These are phyloP conservation scores for Globisporangium mamillatum DNA, from an alignment of 352 stramenopile genomes.

Conservation along the genomic window DNA sequence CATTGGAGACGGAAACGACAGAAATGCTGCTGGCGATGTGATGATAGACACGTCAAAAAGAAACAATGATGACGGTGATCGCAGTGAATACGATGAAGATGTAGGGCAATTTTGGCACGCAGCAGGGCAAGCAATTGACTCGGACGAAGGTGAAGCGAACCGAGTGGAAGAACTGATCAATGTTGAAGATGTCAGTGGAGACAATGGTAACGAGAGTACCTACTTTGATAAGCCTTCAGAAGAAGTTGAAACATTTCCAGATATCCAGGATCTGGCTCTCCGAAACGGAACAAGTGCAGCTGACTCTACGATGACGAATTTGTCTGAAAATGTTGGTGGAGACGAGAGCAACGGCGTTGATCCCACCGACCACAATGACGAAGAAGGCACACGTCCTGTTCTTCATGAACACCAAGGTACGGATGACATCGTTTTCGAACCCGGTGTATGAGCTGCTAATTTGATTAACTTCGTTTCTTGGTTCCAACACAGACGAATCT, in stretches of 20 bases:
- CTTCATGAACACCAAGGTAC: background rate
- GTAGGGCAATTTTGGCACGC: background rate
- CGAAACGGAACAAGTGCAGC: background rate
- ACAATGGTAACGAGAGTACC: too few species aligned
- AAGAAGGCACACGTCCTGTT: background rate
- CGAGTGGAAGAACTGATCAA: background rate
- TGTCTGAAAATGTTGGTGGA: too few species aligned
- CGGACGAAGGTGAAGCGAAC: background rate
- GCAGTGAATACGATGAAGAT: background rate
- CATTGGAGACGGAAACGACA: background rate
- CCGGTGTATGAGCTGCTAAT: background rate
- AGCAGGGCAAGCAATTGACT: background rate
- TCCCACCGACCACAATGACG: background rate
- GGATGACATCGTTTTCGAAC: background rate
- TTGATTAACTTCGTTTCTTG: background rate
- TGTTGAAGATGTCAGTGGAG: background rate
- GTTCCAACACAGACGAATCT: background rate
- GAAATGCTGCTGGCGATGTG: background rate
- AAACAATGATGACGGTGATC: background rate
- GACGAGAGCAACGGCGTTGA: background rate
- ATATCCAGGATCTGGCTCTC: background rate
- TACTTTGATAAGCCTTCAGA: background rate
- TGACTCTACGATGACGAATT: background rate
- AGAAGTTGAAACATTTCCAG: background rate
- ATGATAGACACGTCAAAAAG: background rate